Base-by-base conservation (phyloP, 257 asterid species). In the Fraxinus americana region DNA sequence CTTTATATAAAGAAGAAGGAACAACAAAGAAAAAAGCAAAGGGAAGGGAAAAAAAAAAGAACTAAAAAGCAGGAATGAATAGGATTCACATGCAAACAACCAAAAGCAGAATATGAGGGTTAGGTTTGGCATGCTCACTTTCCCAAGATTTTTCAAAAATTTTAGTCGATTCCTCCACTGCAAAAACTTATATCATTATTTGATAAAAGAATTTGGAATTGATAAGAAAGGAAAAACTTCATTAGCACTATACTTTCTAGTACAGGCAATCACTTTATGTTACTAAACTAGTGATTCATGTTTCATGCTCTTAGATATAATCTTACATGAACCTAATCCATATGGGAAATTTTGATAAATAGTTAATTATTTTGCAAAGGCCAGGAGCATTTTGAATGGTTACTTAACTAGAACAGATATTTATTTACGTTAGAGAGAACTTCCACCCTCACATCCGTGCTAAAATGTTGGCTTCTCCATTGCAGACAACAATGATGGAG, bases 401-500 rank as follows among this genome's bases (percentile, higher is more conserved):
- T 57, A 57, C 2, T n/a, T n/a, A n/a, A 57, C 29, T 57, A 19
- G 66, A n/a, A 57, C 25, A 57, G 7, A 57, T 57, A 19, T 57
- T 57, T n/a, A 19, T 57, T 57, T 14, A 57, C 29, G 66, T 57
- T 57, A 19, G 23, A 17, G 21, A 52, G 19, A 52, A 17, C 63
- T 52, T 52, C 63, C 66, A n/a, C 9, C 66, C 65, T 27, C 29
- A 32, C 73, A 30, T 13, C 16, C 45, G 8, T 57, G 27, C 3
- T 7, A 57, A 19, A 57, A 7, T 0, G 29, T 57, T 57, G 11
- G 29, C 59, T 48, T 7, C 59, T 48, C 21, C n/a, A 23, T 13
- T 43, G 54, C 7, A 75, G 23, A 21, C 11, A 75, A 48, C 43
- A 79, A 76, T 11, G 25, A 70, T 43, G 77, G 43, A 29, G 75